Conservation (phyloP, 2,329 filamentous ascomycete species). For the Clarireedia sp. region DNA sequence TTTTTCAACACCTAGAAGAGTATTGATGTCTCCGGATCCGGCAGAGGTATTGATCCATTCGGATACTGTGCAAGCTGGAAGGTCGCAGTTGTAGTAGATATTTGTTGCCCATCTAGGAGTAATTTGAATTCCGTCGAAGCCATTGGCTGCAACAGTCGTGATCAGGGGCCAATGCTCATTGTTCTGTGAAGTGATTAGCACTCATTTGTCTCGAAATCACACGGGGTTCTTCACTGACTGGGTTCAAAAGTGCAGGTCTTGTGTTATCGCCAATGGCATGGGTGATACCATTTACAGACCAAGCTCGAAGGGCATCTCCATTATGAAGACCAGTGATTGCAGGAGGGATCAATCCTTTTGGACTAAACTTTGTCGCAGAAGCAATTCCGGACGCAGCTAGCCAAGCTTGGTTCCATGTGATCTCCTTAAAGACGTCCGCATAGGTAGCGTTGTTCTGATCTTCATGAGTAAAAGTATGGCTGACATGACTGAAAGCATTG, state of each 20-base stretch:
- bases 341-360: conserved; percentile 50
- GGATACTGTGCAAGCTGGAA: conserved; percentile 43
- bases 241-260: conserved; percentile 44
- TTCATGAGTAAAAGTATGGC: conserved; percentile 54
- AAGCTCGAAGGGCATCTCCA: conserved; percentile 52
- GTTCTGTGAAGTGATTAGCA: conserved; percentile 1
- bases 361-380: conserved; percentile 39
- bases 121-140: conserved; percentile 47
- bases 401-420: conserved; percentile 53
- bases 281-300: conserved; percentile 50
- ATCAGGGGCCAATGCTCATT: conserved; percentile 46
- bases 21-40: conserved; percentile 44
- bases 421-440: conserved; percentile 47
- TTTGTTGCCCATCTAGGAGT: conserved; percentile 53
- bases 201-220: background rate
- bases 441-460: conserved; percentile 54
- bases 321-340: conserved; percentile 58
- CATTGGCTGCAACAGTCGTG: conserved; percentile 42
- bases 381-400: conserved; percentile 44
- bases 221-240: conserved; percentile 31
- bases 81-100: conserved; percentile 59
- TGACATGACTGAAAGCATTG: conserved; percentile 49
- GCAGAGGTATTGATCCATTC: conserved; percentile 54
- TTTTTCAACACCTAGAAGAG: conserved; percentile 43
- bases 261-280: conserved; percentile 59